A percentile compares a stretch with the other conserved stretches of the same genome.
Evolutionary conservation across 164 flowering plant species (phyloP).

Genomic region (Tetracentron sinense): DNA sequence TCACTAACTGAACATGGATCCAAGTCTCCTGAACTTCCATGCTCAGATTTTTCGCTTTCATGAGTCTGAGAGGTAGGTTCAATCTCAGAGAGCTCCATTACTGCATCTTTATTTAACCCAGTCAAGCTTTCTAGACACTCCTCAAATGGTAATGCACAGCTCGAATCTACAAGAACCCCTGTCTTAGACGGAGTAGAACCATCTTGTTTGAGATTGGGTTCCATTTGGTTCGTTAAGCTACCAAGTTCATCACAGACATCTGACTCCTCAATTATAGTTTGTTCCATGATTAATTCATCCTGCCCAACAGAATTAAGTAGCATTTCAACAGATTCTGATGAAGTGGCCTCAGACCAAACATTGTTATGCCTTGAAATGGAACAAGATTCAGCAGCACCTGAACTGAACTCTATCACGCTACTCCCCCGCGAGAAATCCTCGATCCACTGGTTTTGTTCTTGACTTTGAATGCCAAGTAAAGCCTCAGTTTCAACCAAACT

Average conservation of each 20-base stretch:
- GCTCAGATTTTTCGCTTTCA: conserved; percentile 24
- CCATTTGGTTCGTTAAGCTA: conserved; percentile 42
- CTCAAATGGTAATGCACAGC: conserved; percentile 27
- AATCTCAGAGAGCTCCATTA: conserved; percentile 11
- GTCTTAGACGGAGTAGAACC: conserved; percentile 22
- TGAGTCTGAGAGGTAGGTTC: conserved; percentile 20
- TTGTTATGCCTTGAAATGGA: conserved; percentile 71
- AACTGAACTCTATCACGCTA: conserved; percentile 68
- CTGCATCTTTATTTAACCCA: conserved; percentile 18
- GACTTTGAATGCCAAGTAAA: conserved; percentile 78
- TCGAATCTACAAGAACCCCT: conserved; percentile 26
- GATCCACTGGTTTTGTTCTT: conserved; percentile 87
- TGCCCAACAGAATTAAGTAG: conserved; percentile 88
- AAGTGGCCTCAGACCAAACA: conserved; percentile 99
- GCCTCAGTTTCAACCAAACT: conserved; percentile 81
- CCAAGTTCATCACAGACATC: conserved; percentile 42
- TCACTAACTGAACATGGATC: conserved; percentile 16
- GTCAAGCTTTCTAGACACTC: conserved; percentile 20
- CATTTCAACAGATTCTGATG: conserved; percentile 98
- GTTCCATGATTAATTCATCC: conserved; percentile 62
- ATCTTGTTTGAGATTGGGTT: conserved; percentile 31
- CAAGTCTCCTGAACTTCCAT: conserved; percentile 19
- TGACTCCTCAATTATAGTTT: conserved; percentile 40
- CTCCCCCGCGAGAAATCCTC: conserved; percentile 71
- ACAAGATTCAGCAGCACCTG: conserved; percentile 72